Evolutionary conservation across 2,329 filamentous ascomycete genomes (phyloP), one percentile per base, ranked within the genome.

Genomic region (Celoporthe dispersa): DNA sequence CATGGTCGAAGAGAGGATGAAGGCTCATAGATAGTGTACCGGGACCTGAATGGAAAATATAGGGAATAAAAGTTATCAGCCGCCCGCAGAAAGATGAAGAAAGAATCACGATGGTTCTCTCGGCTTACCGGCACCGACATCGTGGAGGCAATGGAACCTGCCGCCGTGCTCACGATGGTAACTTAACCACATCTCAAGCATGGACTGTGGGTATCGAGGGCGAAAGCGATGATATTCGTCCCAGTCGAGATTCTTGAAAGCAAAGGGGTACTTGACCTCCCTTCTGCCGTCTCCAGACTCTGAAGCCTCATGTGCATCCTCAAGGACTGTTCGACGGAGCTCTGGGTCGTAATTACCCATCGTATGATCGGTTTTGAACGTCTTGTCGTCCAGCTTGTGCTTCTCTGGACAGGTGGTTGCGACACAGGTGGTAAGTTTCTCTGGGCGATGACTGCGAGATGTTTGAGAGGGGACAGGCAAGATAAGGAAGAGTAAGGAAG

Each of bases 201-300:
- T 71, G 3, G 73, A 73, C 28, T 68, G 65, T 0, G 73, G 74
- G 55, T 75, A 73, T 33, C 68, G 66, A 1, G 73, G 74, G 8
- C 73, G 73, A 39, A 60, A 73, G 9, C 66, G 67, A 64, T 75
- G 74, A 22, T 74, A 75, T 8, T 69, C 71, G 12, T 74, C 64
- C 74, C 74, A 74, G 70, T 74, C 71, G 28, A 73, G 71, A 7
- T 69, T 66, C 57, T 72, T 73, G 41, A 74, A 75, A 1, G 74
- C 74, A 57, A 75, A 75, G 14, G 70, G 68, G 31, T 73, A 74
- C n/a, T 68, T 71, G 22, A 72, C 68, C 33, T 74, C 66, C 35
- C 33, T 53, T 33, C 51, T 63, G 12, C 67, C 66, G 16, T 64
- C 67, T 11, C 55, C 51, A 2, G 68, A 35, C 39, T 66, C 53